Evolutionary conservation across 768 basidiomycete genomes (phyloP), one percentile per base, ranked within the genome.

Genomic region (Tubosaeta sp.): DNA sequence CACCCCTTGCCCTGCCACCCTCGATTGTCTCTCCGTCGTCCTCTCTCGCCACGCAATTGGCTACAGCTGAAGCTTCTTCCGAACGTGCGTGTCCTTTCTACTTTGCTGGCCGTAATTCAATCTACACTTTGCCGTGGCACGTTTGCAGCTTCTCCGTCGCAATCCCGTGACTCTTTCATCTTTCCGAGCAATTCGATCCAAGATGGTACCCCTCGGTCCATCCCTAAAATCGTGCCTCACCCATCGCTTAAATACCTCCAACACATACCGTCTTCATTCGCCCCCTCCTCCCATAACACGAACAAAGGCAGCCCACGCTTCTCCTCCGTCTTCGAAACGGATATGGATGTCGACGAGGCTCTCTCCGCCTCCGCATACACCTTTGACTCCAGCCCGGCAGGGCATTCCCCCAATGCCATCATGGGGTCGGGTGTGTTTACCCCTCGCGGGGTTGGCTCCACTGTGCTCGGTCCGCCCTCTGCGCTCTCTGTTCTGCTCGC

Each of bases 141-240:
- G 54, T 65, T 64, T 52, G 9, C 49, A 61, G 63, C 51, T 55
- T 58, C 59, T 27, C 18, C 35, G 30, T 60, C 58, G 39, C 63
- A 56, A 41, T 64, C 61, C 53, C 58, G 61, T 57, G 70, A 72
- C 51, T 64, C 71, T 2, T 70, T 76, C 60, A 73, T 76, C 50
- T 75, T 76, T 52, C 73, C 73, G 18, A 57, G 34, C 21, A 49
- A n/a, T 46, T 19, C 56, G 1, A 61, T 56, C 42, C 61, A 58
- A 52, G 61, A 61, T 59, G 56, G 61, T 12, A 53, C 56, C 45
- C 63, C 55, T 30, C 64, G 59, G 53, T 55, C 61, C 51, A 69
- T 54, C 34, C 44, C 51, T 16, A 58, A 51, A 19, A 41, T 41
- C 44, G 44, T 30, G 16, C 46, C 46, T 12, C 58, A 47, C 39